Percentiles rank a stretch among this genome's conserved stretches.
Conservation (phyloP, 2,329 filamentous ascomycete species). For the Pyricularia sp. region DNA sequence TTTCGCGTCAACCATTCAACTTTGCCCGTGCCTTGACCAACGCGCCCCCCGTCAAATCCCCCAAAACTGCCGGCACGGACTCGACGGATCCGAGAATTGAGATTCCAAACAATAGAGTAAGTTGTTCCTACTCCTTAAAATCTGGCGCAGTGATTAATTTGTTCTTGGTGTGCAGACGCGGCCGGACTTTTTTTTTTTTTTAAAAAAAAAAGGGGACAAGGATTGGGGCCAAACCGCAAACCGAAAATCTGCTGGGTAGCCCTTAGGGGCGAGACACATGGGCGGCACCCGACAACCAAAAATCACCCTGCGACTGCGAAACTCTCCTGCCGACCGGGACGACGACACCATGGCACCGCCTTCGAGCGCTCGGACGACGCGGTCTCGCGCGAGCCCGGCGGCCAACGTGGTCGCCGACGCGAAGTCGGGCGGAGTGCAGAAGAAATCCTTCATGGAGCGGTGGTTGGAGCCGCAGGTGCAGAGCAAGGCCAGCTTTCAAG, state of each 20-base stretch:
- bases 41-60: neutral
- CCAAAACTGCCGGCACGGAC: neutral
- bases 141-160: neutral
- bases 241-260: neutral
- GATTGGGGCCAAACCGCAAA: neutral
- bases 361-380: neutral
- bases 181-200: neutral
- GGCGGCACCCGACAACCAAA: neutral
- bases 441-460: slow-evolving; percentile 41
- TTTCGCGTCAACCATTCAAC: neutral
- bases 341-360: neutral
- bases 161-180: neutral
- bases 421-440: slow-evolving; percentile 14
- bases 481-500: slow-evolving; percentile 64
- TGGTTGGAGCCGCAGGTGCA: slow-evolving; percentile 48
- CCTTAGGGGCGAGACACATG: slow-evolving; percentile 1
- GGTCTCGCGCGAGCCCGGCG: neutral
- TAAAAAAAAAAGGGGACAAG: neutral
- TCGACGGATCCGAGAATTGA: neutral
- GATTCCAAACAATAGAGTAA: neutral
- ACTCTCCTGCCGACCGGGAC: neutral
- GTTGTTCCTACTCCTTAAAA: neutral
- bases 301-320: neutral
- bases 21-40: neutral
- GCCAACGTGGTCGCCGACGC: neutral